A percentile compares a stretch with the other conserved stretches of the same genome.
phyloP scores from a whole-genome alignment of 176 grass and related monocot species.

The Oropetium thomaeum region DNA sequence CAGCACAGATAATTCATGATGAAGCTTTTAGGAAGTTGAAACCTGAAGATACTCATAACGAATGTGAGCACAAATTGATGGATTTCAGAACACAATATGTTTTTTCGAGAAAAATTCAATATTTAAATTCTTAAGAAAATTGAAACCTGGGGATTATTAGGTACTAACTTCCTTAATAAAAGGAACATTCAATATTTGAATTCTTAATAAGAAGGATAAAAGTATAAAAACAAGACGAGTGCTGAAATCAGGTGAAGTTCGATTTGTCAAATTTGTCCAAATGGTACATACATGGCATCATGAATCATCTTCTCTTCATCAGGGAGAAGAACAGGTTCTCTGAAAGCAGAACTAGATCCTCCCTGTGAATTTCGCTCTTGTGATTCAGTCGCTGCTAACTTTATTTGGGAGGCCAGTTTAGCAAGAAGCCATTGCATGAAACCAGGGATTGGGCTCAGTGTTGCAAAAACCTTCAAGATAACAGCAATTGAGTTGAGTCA shows the following conservation, averaged over 20 bases:
- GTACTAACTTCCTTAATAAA: background rate
- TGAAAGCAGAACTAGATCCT: slow-evolving; percentile 55
- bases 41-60: slow-evolving; percentile 11
- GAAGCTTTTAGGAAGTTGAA: background rate
- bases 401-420: slow-evolving; percentile 88
- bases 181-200: background rate
- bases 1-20: background rate
- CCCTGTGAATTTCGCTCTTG: slow-evolving; percentile 33
- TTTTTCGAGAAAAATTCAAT: background rate
- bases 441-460: slow-evolving; percentile 89
- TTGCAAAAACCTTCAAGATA: slow-evolving; percentile 65
- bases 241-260: background rate
- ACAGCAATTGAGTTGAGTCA: background rate
- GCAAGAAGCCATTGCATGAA: slow-evolving; percentile 93
- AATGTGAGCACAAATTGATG: slow-evolving; percentile 7
- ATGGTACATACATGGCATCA: slow-evolving; percentile 53
- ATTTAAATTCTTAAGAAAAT: background rate
- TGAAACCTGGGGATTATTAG: background rate
- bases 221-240: background rate
- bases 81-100: background rate
- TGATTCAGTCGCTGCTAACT: slow-evolving; percentile 47
- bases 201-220: background rate
- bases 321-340: slow-evolving; percentile 73
- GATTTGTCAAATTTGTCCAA: slow-evolving; percentile 19
- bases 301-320: slow-evolving; percentile 74